Evolutionary conservation across 75 land plant species (phyloP).

Genomic region (Picea sitchensis): DNA sequence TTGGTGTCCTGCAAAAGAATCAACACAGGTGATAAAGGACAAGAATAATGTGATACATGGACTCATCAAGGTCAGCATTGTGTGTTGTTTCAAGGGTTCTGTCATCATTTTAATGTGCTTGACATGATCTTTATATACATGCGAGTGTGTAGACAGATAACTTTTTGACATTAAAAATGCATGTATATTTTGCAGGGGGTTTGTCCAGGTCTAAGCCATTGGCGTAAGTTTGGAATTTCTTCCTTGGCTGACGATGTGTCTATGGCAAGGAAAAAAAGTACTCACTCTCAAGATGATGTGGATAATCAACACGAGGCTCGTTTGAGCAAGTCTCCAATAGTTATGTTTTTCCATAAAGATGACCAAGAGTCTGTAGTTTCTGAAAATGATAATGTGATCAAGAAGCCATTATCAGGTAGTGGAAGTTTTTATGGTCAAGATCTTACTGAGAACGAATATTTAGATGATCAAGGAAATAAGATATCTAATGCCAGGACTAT

Average conservation of each 20-base stretch:
- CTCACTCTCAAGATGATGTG: neutral
- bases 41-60: slow-evolving; percentile 22
- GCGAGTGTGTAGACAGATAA: neutral
- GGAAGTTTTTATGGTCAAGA: neutral
- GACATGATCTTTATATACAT: neutral
- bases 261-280: neutral
- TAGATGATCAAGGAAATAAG: slow-evolving; percentile 1
- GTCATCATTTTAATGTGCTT: neutral
- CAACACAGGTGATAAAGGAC: slow-evolving; percentile 11
- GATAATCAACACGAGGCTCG: neutral
- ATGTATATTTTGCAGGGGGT: slow-evolving; percentile 49
- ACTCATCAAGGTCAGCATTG: slow-evolving; percentile 38
- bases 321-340: neutral
- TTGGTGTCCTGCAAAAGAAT: slow-evolving; percentile 14
- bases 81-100: neutral
- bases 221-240: slow-evolving; percentile 59
- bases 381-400: neutral
- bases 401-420: slow-evolving; percentile 6
- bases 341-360: neutral
- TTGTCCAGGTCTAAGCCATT: slow-evolving; percentile 70
- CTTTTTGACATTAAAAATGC: neutral
- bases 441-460: neutral
- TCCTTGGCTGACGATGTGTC: slow-evolving; percentile 18
- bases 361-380: slow-evolving; percentile 7
- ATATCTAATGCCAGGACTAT: neutral